Evolutionary conservation across 2,329 filamentous ascomycete genomes (phyloP).

Genomic region (Penicillium sp.): DNA sequence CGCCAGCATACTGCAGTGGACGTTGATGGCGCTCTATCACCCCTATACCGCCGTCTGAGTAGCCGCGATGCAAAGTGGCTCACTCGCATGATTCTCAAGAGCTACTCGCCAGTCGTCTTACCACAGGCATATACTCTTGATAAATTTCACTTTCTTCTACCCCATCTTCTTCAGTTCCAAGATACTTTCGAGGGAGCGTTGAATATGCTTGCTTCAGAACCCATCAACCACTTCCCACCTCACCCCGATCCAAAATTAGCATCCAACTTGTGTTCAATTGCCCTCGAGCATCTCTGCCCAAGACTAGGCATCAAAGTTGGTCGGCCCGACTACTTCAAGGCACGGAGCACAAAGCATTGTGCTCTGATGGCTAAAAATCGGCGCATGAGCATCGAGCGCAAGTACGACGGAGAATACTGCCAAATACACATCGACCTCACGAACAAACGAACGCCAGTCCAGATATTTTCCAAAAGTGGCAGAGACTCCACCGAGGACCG

Average conservation of each 20-base stretch:
- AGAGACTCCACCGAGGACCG: slow-evolving; percentile 81
- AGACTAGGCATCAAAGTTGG: slow-evolving; percentile 62
- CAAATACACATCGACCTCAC: slow-evolving; percentile 76
- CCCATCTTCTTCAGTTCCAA: slow-evolving; percentile 66
- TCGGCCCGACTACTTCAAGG: slow-evolving; percentile 63
- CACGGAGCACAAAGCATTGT: slow-evolving; percentile 71
- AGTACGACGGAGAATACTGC: slow-evolving; percentile 87
- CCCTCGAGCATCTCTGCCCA: slow-evolving; percentile 51
- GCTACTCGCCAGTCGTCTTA: slow-evolving; percentile 65
- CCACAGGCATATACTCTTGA: slow-evolving; percentile 56
- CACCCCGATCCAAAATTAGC: slow-evolving; percentile 34
- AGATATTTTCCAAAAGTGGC: slow-evolving; percentile 88
- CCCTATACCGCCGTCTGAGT: slow-evolving; percentile 59
- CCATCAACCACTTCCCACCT: slow-evolving; percentile 38
- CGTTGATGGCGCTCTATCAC: slow-evolving; percentile 51
- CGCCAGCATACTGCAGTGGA: slow-evolving; percentile 36
- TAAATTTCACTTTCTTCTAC: slow-evolving; percentile 66
- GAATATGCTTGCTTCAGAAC: slow-evolving; percentile 47
- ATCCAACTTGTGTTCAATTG: slow-evolving; percentile 30
- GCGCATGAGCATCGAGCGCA: slow-evolving; percentile 71
- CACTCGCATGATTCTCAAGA: slow-evolving; percentile 73
- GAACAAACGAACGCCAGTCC: slow-evolving; percentile 56
- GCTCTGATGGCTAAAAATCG: slow-evolving; percentile 59
- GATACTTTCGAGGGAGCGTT: slow-evolving; percentile 64
- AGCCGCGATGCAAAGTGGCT: slow-evolving; percentile 83